Percentiles rank a stretch among this genome's conserved stretches.
These are phyloP conservation scores for Nicotiana tomentosiformis DNA, from an alignment of 257 asterid genomes.

Conservation along the genomic window DNA sequence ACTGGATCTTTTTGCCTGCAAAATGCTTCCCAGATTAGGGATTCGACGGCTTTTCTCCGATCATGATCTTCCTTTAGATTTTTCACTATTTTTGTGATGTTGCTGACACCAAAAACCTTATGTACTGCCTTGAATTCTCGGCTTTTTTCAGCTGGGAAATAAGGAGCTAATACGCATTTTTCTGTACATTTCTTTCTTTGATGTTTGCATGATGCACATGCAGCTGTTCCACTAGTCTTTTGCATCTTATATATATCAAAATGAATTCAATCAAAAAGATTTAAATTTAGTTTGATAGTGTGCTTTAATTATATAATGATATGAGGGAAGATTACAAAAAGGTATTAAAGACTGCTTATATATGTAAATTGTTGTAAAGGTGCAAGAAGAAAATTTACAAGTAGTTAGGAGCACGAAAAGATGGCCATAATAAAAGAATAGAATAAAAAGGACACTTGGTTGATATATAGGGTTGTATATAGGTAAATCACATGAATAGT, in stretches of 20 bases:
- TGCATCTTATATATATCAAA: not conserved
- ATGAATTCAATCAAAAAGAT: not conserved
- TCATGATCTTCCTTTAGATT: slow-evolving; percentile 41
- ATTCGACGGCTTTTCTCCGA: slow-evolving; percentile 47
- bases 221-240: slow-evolving; percentile 22
- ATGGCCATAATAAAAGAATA: slow-evolving; percentile 18
- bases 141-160: slow-evolving; percentile 46
- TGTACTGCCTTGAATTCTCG: slow-evolving; percentile 78
- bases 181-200: slow-evolving; percentile 82
- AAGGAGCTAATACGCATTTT: slow-evolving; percentile 64
- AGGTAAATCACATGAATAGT: slow-evolving; percentile 39
- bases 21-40: slow-evolving; percentile 79
- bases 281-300: not conserved
- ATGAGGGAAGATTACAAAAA: not conserved
- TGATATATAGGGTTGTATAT: slow-evolving; percentile 10
- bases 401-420: slow-evolving; percentile 40
- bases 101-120: slow-evolving; percentile 79
- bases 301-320: not conserved
- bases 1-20: slow-evolving; percentile 58
- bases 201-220: slow-evolving; percentile 98
- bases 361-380: slow-evolving; percentile 9
- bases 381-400: slow-evolving; percentile 30
- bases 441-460: slow-evolving; percentile 1
- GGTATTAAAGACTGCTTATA: slow-evolving; percentile 20
- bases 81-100: slow-evolving; percentile 45